Base-by-base conservation (phyloP, 1,139 yeast species). In the Yamadazyma friedrichii region DNA sequence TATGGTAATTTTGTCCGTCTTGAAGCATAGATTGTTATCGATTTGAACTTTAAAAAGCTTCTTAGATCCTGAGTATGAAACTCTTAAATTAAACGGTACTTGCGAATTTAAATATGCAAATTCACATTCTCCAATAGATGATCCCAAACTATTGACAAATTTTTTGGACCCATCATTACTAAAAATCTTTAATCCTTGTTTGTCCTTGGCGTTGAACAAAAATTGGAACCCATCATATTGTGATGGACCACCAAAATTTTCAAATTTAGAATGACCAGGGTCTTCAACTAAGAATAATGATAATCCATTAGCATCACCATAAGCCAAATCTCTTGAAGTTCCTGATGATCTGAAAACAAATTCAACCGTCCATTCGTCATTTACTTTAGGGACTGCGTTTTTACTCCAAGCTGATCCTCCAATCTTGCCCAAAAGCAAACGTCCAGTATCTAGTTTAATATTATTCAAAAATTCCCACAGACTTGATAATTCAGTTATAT, bases 11-110 rank as follows among this genome's bases (percentile, higher is more conserved):
- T 74, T 59, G 45, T 77, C 74, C 0, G 89, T 82, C 55, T 80
- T 81, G 61, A 84, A 79, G 55, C 89, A 81, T 42, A 85, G 67
- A 50, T 76, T 79, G 55, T 85, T 85, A 56, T 85, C 88, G 35
- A 83, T 62, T 50, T 85, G 88, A 13, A 84, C 72, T 50, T 82
- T 82, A 46, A 85, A 70, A 52, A 73, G 60, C 26, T 67, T 65
- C 24, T 49, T 47, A 1, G 46, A 31, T n/a, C 62, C 59, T 27
- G 80, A 73, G 52, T 82, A 84, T 2, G 84, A 76, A 11, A 84
- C 52, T 59, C 89, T 75, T n/a, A 84, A 42, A 1, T 86, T 82
- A 31, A 77, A 67, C 8, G 94, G 93, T 6, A 84, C 85, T 47
- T 78, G 77, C 0, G 88, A 79, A 50, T 79, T 82, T 55, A 84